Conservation (phyloP, 768 basidiomycete genomes). For the Boletus sensibilis region DNA sequence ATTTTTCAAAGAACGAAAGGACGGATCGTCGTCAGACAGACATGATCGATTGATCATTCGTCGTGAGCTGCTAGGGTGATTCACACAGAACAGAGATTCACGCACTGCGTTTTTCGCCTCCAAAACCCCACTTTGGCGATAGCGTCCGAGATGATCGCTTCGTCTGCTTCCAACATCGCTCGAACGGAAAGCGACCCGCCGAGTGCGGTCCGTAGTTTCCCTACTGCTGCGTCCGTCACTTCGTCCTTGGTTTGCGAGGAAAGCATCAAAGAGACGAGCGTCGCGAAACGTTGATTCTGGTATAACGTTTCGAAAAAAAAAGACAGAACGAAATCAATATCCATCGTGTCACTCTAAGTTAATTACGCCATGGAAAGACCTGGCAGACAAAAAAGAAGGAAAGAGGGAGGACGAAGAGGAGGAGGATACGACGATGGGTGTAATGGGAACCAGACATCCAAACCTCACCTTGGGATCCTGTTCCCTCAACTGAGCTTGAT, state of each 20-base stretch:
- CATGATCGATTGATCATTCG: background rate
- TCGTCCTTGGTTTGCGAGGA: conserved; percentile 96
- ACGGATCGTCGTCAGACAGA: no score
- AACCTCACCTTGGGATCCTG: conserved; percentile 58
- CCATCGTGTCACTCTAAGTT: no score
- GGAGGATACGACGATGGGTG: background rate
- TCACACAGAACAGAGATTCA: conserved; percentile 3
- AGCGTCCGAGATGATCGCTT: conserved; percentile 61
- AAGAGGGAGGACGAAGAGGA: background rate
- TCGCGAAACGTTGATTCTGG: conserved; percentile 79
- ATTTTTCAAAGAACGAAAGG: background rate
- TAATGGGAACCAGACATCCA: background rate
- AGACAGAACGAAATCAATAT: background rate
- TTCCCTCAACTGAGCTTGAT: conserved; percentile 63
- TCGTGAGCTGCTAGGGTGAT: background rate
- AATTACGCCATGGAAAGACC: background rate
- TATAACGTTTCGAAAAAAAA: background rate
- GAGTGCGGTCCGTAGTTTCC: conserved; percentile 66
- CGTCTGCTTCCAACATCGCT: conserved; percentile 63
- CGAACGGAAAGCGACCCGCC: conserved; percentile 79
- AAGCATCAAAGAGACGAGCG: conserved; percentile 90
- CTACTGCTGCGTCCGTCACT: conserved; percentile 77
- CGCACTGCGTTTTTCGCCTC: conserved; percentile 80
- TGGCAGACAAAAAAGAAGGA: no score
- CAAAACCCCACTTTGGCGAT: conserved; percentile 94